Evolutionary conservation across 345 rosid species (phyloP).

Genomic region (Citrus medica): DNA sequence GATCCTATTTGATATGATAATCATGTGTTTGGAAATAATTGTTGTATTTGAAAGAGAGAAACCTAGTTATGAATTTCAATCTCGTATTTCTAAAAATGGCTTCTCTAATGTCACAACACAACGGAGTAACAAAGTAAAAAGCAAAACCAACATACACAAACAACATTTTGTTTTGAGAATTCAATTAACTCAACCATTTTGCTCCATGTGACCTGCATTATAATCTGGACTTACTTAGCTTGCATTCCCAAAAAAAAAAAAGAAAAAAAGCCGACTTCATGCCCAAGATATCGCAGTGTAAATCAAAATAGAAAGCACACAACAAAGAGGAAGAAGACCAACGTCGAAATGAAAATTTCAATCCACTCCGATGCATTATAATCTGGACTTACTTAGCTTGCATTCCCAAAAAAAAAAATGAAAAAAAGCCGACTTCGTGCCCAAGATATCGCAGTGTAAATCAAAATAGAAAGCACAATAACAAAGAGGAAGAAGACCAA

Average conservation of each 20-base stretch:
- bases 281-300: constrained; percentile 9
- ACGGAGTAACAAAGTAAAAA: not conserved
- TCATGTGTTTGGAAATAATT: no score
- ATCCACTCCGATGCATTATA: no score
- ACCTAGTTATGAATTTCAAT: not conserved
- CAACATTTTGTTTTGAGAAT: not conserved
- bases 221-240: constrained; percentile 4
- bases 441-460: constrained; percentile 16
- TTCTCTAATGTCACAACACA: not conserved
- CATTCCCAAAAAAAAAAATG: not conserved
- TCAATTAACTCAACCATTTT: constrained; percentile 11
- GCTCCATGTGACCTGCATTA: constrained; percentile 16
- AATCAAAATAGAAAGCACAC: constrained; percentile 48
- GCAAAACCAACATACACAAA: not conserved
- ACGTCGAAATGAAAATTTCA: not conserved
- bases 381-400: constrained; percentile 1
- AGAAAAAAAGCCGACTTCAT: not conserved
- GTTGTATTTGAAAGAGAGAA: not conserved
- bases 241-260: not conserved
- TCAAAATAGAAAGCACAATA: constrained; percentile 46
- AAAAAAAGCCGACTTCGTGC: not conserved
- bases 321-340: not conserved
- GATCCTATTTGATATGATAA: not conserved
- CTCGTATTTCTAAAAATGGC: not conserved
- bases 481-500: not conserved